phyloP scores from a whole-genome alignment of 345 rosid genomes.

The Hirschfeldia incana region DNA sequence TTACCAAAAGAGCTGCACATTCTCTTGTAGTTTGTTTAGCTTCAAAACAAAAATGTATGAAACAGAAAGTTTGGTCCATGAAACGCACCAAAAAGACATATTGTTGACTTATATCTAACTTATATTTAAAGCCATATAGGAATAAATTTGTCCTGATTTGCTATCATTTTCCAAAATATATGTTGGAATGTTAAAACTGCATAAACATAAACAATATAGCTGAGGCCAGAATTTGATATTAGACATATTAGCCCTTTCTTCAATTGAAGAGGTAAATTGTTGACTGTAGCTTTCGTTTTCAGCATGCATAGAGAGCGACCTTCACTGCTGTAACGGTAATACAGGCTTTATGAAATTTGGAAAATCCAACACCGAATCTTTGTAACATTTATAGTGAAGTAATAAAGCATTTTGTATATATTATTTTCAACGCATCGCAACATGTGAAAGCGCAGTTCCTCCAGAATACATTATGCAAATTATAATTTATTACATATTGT shows the following conservation, averaged over 20 bases:
- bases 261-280: constrained; percentile 37
- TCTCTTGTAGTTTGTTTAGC: neutral
- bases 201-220: neutral
- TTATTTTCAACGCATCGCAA: constrained; percentile 28
- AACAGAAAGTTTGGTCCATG: neutral
- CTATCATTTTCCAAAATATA: constrained; percentile 14
- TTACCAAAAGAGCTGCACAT: neutral
- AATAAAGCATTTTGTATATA: constrained; percentile 11
- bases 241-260: constrained; percentile 25
- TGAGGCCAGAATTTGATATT: constrained; percentile 22
- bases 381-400: constrained; percentile 33
- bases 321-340: constrained; percentile 37
- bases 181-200: neutral
- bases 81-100: neutral
- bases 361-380: constrained; percentile 45
- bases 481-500: neutral
- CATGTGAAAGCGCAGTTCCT: constrained; percentile 26
- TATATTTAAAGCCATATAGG: neutral
- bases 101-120: neutral
- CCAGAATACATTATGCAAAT: neutral
- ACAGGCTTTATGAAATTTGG: constrained; percentile 26
- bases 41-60: neutral
- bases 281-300: constrained; percentile 41
- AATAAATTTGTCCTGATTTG: neutral
- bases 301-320: constrained; percentile 40